Percentiles rank a stretch among this genome's conserved stretches.
Evolutionary conservation across 2,329 filamentous ascomycete genomes (phyloP).

Genomic region (Fusarium sp.): DNA sequence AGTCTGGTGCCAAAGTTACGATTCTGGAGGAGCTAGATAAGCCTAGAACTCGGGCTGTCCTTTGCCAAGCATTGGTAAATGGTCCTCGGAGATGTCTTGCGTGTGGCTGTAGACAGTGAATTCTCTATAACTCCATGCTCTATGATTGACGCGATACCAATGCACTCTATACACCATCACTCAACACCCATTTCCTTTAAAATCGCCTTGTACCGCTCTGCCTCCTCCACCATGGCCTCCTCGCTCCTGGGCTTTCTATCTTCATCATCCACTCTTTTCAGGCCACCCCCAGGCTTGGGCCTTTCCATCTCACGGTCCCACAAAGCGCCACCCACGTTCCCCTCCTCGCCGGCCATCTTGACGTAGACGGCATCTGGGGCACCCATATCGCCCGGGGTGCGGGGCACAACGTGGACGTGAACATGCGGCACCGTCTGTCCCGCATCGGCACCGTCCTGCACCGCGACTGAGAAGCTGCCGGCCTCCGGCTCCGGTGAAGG

Average conservation of each 20-base stretch:
- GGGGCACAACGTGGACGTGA: slow-evolving; percentile 91
- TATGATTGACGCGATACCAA: background rate
- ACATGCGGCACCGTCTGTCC: slow-evolving; percentile 96
- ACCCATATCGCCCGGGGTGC: slow-evolving; percentile 67
- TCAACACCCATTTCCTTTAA: slow-evolving; percentile 57
- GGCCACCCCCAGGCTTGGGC: slow-evolving; percentile 65
- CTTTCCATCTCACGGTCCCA: slow-evolving; percentile 61
- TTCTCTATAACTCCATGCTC: background rate
- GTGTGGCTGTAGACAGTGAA: background rate
- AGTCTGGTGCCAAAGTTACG: background rate
- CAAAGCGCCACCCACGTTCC: slow-evolving; percentile 80
- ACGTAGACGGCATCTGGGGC: slow-evolving; percentile 80
- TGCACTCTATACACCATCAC: slow-evolving; percentile 11
- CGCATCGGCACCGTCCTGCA: slow-evolving; percentile 92
- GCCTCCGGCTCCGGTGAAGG: slow-evolving; percentile 64
- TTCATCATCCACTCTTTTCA: slow-evolving; percentile 79
- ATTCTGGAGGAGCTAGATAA: background rate
- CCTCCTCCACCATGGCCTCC: slow-evolving; percentile 85
- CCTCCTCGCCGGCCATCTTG: slow-evolving; percentile 84
- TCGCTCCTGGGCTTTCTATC: slow-evolving; percentile 73
- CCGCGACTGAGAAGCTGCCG: slow-evolving; percentile 88
- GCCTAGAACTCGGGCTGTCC: background rate
- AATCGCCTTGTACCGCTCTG: slow-evolving; percentile 70
- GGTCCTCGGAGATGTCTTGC: background rate
- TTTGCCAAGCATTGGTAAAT: background rate